Evolutionary conservation across 1,284 basidiomycete genomes (phyloP).

Genomic region (Xerocomus cyaneibrunnescens): DNA sequence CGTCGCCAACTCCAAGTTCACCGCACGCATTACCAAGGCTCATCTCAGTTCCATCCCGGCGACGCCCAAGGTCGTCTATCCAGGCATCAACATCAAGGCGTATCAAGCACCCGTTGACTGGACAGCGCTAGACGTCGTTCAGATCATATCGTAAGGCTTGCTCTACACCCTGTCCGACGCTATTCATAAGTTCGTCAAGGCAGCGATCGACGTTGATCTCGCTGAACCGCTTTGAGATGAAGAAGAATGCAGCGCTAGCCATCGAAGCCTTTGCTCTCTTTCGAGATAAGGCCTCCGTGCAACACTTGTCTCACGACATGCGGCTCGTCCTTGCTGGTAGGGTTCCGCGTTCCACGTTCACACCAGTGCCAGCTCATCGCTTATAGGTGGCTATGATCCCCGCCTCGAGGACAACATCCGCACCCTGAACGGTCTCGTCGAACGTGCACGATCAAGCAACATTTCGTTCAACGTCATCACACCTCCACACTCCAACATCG

Average conservation of each 20-base stretch:
- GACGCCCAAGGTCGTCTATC: constrained; percentile 81
- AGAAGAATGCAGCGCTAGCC: constrained; percentile 89
- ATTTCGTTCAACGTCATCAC: constrained; percentile 57
- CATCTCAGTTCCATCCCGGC: constrained; percentile 72
- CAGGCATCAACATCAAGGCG: constrained; percentile 81
- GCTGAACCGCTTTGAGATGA: constrained; percentile 93
- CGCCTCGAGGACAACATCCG: constrained; percentile 69
- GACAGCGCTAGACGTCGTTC: constrained; percentile 51
- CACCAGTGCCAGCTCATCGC: background rate
- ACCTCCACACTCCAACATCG: constrained; percentile 39
- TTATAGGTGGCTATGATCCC: constrained; percentile 70
- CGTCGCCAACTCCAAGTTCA: constrained; percentile 92
- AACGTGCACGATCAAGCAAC: constrained; percentile 49
- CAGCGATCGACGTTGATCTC: constrained; percentile 79
- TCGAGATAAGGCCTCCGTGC: constrained; percentile 20
- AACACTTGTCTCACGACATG: constrained; percentile 28
- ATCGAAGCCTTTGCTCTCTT: constrained; percentile 74
- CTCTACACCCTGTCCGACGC: background rate
- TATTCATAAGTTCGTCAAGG: constrained; percentile 40
- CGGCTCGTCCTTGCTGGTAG: constrained; percentile 78
- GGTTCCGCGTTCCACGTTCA: constrained; percentile 7
- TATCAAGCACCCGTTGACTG: constrained; percentile 53
- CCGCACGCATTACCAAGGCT: constrained; percentile 72
- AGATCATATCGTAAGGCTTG: constrained; percentile 65
- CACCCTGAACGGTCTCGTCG: constrained; percentile 59